Evolutionary conservation across 1,284 basidiomycete species (phyloP).

Genomic region (Cryptococcus floricola): DNA sequence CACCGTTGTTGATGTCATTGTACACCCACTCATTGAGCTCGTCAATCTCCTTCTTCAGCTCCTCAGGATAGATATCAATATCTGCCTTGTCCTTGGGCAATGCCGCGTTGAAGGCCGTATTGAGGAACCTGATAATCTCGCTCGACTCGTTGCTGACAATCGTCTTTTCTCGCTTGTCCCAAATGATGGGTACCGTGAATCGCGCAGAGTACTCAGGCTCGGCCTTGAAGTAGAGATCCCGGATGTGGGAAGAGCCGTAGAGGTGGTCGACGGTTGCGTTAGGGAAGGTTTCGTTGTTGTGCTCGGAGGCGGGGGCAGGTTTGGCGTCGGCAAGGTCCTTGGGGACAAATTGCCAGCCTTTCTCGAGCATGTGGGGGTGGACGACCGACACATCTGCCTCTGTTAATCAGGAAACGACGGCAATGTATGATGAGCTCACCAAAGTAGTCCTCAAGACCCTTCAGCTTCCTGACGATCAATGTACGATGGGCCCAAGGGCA

Average conservation of each 20-base stretch:
- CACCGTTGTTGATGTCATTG: slow-evolving; percentile 58
- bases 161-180: slow-evolving; percentile 84
- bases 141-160: slow-evolving; percentile 95
- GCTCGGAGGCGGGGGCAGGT: slow-evolving; percentile 28
- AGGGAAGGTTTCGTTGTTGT: slow-evolving; percentile 59
- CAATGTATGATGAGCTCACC: slow-evolving; percentile 52
- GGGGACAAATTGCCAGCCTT: slow-evolving; percentile 83
- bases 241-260: slow-evolving; percentile 66
- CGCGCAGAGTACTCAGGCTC: slow-evolving; percentile 63
- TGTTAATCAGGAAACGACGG: background rate
- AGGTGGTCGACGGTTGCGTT: slow-evolving; percentile 69
- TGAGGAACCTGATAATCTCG: slow-evolving; percentile 91
- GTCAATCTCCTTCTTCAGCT: slow-evolving; percentile 73
- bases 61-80: slow-evolving; percentile 73
- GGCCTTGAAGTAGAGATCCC: slow-evolving; percentile 78
- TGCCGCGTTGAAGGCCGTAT: slow-evolving; percentile 70
- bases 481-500: slow-evolving; percentile 88
- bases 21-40: slow-evolving; percentile 84
- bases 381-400: slow-evolving; percentile 68
- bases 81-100: slow-evolving; percentile 62
- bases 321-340: slow-evolving; percentile 27
- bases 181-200: slow-evolving; percentile 88
- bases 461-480: slow-evolving; percentile 82
- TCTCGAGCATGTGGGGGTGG: slow-evolving; percentile 75
- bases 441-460: slow-evolving; percentile 81